A percentile compares a stretch with the other conserved stretches of the same genome.
Evolutionary conservation across 2,329 filamentous ascomycete species (phyloP).

Genomic region (Stylonectria norvegica): DNA sequence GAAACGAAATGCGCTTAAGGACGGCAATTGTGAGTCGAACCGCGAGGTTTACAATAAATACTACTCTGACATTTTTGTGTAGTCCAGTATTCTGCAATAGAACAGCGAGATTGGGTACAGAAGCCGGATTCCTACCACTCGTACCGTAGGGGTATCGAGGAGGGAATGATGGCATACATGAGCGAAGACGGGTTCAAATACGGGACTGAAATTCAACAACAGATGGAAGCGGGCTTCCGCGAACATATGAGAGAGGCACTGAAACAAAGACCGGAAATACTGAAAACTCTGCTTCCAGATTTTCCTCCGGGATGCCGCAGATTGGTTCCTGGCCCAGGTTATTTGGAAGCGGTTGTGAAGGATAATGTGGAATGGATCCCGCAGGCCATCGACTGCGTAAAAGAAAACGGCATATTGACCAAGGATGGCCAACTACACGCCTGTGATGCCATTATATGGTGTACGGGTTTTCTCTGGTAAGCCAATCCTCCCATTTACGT

Average conservation of each 20-base stretch:
- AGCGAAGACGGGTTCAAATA: background rate
- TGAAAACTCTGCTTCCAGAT: background rate
- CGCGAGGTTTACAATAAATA: background rate
- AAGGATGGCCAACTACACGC: background rate
- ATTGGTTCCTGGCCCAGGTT: background rate
- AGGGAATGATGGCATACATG: constrained; percentile 2
- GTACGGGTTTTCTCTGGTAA: background rate
- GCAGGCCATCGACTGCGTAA: background rate
- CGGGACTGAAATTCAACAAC: background rate
- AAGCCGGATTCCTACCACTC: background rate
- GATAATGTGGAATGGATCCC: background rate
- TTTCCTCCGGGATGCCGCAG: background rate
- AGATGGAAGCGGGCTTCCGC: background rate
- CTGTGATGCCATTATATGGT: constrained; percentile 2
- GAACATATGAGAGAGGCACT: background rate
- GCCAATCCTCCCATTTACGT: too few species aligned
- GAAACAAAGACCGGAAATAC: background rate
- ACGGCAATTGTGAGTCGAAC: constrained; percentile 1
- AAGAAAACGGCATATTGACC: background rate
- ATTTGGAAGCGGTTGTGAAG: background rate
- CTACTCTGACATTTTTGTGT: background rate
- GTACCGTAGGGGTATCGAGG: background rate
- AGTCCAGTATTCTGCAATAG: background rate
- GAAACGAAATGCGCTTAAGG: background rate
- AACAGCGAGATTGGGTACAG: background rate